phyloP scores from a whole-genome alignment of 73 alveolate genomes.

The Symbiodinium natans region DNA sequence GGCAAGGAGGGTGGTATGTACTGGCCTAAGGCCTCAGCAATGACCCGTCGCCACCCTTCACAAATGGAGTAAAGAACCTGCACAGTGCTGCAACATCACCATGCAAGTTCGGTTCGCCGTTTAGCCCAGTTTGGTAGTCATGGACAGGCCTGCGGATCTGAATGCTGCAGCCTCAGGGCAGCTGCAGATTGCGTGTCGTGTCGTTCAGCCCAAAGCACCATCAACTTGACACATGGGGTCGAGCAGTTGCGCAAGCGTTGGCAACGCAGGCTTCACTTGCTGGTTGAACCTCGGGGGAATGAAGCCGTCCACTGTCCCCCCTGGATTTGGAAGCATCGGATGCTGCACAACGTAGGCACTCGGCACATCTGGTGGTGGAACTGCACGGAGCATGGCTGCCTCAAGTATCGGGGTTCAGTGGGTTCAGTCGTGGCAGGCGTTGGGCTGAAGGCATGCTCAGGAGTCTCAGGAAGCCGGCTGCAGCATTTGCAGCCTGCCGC shows the following conservation, averaged over 20 bases:
- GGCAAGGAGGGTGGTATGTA: too few relatives aligned
- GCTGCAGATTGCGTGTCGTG: too few relatives aligned
- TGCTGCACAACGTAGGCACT: too few relatives aligned
- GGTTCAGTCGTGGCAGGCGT: too few relatives aligned
- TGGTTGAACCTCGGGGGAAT: constrained; percentile 22
- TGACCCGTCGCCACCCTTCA: constrained; percentile 83
- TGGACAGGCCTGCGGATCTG: constrained; percentile 75
- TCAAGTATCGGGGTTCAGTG: not conserved
- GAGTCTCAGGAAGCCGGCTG: constrained; percentile 11
- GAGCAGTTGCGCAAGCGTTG: constrained; percentile 77
- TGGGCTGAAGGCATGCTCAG: too few relatives aligned
- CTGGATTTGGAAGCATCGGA: too few relatives aligned
- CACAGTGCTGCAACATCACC: not conserved
- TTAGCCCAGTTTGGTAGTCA: not conserved
- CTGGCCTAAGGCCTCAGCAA: not conserved
- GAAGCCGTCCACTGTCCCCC: too few relatives aligned
- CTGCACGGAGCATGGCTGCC: constrained; percentile 84
- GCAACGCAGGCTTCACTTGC: constrained; percentile 86
- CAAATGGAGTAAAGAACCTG: constrained; percentile 88
- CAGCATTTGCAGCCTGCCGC: constrained; percentile 94
- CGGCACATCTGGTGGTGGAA: constrained; percentile 47
- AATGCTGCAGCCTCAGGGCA: constrained; percentile 64
- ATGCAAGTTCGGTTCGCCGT: not conserved
- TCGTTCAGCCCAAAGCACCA: not conserved
- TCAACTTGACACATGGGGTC: not conserved